Conservation (phyloP, 164 flowering plant genomes). For the Tetracentron sinense region DNA sequence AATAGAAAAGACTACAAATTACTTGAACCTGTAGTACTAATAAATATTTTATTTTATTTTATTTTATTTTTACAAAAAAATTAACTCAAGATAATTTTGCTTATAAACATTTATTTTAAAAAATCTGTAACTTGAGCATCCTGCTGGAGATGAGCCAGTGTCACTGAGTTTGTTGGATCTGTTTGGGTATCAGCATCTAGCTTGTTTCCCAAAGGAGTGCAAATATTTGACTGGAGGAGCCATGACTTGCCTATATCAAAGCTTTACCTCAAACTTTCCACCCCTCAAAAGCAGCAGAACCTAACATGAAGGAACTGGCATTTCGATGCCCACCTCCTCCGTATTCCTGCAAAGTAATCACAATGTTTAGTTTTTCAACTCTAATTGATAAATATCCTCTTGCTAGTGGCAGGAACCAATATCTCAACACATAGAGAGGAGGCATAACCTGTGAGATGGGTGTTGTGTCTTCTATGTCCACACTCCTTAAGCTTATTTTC, state of each 20-base stretch:
- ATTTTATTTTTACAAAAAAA: no score
- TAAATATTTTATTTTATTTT: no score
- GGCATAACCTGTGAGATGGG: constrained; percentile 57
- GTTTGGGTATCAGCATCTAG: no score
- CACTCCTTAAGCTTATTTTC: constrained; percentile 83
- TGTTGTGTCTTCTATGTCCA: constrained; percentile 68
- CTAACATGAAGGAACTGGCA: constrained; percentile 83
- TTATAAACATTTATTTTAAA: no score
- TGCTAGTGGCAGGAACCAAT: neutral
- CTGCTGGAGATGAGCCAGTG: no score
- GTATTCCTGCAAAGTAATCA: constrained; percentile 37
- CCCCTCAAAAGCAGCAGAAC: constrained; percentile 38
- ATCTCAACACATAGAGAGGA: neutral
- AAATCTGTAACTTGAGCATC: no score
- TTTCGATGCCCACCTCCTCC: constrained; percentile 91
- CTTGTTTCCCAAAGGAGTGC: no score
- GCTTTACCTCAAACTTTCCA: constrained; percentile 46
- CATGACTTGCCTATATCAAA: constrained; percentile 1
- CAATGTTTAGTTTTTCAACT: constrained; percentile 5
- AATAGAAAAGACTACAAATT: no score
- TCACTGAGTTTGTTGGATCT: no score
- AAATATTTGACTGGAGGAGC: neutral
- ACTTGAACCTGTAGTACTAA: no score
- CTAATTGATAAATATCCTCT: neutral
- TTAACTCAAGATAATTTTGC: no score